Evolutionary conservation across 2,329 filamentous ascomycete species (phyloP).

Genomic region (Talaromyces sp.): DNA sequence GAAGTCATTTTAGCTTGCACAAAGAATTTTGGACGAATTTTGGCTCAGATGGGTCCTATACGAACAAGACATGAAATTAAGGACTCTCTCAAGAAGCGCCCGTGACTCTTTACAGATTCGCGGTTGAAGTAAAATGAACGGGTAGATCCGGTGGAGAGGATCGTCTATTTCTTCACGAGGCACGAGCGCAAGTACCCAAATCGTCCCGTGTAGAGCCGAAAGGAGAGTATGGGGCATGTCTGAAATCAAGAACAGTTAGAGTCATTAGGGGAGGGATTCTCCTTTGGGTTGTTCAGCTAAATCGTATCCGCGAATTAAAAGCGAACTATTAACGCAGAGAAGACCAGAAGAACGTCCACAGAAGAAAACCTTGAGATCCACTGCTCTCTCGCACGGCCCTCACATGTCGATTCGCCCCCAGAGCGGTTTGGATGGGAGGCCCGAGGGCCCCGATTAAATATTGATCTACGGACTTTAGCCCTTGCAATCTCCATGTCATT

Average conservation of each 20-base stretch:
- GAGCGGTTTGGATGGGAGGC: constrained; percentile 12
- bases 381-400: background rate
- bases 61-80: too few species aligned
- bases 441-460: constrained; percentile 17
- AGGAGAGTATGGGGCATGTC: background rate
- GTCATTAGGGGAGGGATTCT: background rate
- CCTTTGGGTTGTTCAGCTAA: background rate
- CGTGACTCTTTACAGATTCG: background rate
- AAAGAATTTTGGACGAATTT: too few species aligned
- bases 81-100: too few species aligned
- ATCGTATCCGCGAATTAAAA: constrained; percentile 1
- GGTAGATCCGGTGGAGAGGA: constrained; percentile 9
- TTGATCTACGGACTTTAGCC: constrained; percentile 16
- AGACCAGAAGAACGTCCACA: constrained; percentile 13
- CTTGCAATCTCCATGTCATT: constrained; percentile 11
- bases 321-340: constrained; percentile 1
- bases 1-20: too few species aligned
- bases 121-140: constrained; percentile 2
- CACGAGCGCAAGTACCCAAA: background rate
- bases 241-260: background rate
- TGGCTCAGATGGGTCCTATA: too few species aligned
- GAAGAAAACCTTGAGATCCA: constrained; percentile 19
- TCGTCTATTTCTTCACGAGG: background rate
- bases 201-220: background rate
- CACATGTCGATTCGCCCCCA: background rate